A percentile compares a stretch with the other conserved stretches of the same genome.
These are phyloP conservation scores for Kwoniella shandongensis DNA, from an alignment of 768 basidiomycete genomes.

Conservation along the genomic window DNA sequence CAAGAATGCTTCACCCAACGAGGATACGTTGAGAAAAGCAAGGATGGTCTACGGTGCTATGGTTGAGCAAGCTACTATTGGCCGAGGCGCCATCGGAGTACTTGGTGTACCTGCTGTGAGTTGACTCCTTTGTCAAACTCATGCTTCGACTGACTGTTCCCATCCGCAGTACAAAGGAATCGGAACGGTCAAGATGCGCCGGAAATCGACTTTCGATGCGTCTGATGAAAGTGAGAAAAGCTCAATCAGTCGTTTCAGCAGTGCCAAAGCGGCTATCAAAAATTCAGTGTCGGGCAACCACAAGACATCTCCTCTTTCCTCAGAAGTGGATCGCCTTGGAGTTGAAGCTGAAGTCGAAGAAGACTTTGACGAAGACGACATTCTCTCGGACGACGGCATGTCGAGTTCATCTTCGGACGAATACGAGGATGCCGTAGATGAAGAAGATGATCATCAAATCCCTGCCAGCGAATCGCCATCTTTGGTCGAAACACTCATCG, in stretches of 20 bases:
- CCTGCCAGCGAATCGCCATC: slow-evolving; percentile 16
- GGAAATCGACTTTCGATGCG: slow-evolving; percentile 5
- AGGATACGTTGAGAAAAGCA: slow-evolving; percentile 56
- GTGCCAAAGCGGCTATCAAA: slow-evolving; percentile 21
- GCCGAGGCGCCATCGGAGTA: slow-evolving; percentile 28
- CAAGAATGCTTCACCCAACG: slow-evolving; percentile 14
- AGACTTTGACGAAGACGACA: slow-evolving; percentile 56
- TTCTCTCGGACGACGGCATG: slow-evolving; percentile 38
- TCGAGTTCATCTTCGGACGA: slow-evolving; percentile 41
- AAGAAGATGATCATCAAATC: slow-evolving; percentile 27
- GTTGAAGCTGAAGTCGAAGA: slow-evolving; percentile 54
- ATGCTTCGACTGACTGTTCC: neutral
- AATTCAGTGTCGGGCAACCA: slow-evolving; percentile 21
- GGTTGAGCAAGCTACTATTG: slow-evolving; percentile 25
- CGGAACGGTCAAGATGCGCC: slow-evolving; percentile 49
- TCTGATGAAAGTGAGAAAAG: neutral
- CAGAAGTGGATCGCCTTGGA: slow-evolving; percentile 28
- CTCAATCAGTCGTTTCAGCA: neutral
- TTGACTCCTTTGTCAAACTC: slow-evolving; percentile 12
- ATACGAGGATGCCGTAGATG: slow-evolving; percentile 38
- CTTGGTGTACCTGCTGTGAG: slow-evolving; percentile 50
- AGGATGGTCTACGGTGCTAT: slow-evolving; percentile 54
- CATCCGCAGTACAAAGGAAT: slow-evolving; percentile 51
- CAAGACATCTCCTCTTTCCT: slow-evolving; percentile 58
- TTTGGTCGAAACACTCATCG: slow-evolving; percentile 12